Evolutionary conservation across 495 filamentous ascomycete species (phyloP), one percentile per base, ranked within the genome.

Genomic region (Aspergillus campestris): DNA sequence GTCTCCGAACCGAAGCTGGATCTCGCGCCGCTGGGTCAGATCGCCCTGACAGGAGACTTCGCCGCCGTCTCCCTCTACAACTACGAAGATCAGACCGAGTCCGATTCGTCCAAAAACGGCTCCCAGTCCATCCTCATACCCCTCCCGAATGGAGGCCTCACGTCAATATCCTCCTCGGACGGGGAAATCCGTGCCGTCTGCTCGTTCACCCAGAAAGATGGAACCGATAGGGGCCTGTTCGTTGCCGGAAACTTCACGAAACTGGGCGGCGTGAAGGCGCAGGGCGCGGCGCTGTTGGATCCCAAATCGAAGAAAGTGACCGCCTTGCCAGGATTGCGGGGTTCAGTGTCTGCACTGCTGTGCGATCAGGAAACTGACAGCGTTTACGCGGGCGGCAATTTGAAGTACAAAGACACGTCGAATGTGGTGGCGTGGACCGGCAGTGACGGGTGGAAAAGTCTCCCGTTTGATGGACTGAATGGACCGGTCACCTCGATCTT

Each of bases 161-260:
- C 81, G 11, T 72, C 77, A 8, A 67, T 96, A 31, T 79, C 78
- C 13, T 65, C 77, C 35, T 80, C 92, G 34, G 89, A 98, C 65
- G 89, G 79, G 30, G 75, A 81, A 18, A 95, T 98, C 52, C 74
- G 78, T 53, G 73, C 84, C 31, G 89, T 97, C 85, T 97, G 94
- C 67, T 68, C 83, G 13, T 90, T 91, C 58, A 71, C 80, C 12
- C 66, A 77, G 60, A 73, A 74, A 34, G 72, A 86, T 61, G 86
- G 86, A 39, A 77, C 66, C 5, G 67, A 83, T 31, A 72, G 77
- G 12, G 87, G 87, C 9, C 78, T 95, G 27, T 80, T 96, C 15
- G 76, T 96, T 5, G 92, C 83, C 18, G 92, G 92, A 10, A 97
- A 95, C 67, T 99, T 99, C 62, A 96, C 91, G n/a, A 94, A 86